Conservation (phyloP, 441 rosid species). For the Erysimum cheiri region DNA sequence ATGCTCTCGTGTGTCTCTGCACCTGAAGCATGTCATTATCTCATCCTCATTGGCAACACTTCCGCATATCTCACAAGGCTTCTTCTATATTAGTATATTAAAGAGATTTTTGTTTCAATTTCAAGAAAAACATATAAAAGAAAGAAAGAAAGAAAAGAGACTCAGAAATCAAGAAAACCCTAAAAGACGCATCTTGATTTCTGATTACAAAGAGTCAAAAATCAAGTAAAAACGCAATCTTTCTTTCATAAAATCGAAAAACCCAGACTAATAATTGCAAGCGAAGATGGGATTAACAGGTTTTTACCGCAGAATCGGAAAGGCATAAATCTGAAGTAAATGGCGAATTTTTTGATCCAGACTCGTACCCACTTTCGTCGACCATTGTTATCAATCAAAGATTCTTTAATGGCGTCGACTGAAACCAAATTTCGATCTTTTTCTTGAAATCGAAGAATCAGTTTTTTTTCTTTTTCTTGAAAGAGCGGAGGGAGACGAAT, state of each 20-base stretch:
- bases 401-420: conserved; percentile 7
- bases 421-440: conserved; percentile 13
- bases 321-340: background rate
- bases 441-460: conserved; percentile 12
- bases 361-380: background rate
- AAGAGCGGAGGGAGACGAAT: conserved; percentile 1
- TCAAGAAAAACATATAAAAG: background rate
- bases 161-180: background rate
- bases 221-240: background rate
- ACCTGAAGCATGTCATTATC: conserved; percentile 2
- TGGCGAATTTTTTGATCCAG: background rate
- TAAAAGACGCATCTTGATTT: conserved; percentile 3
- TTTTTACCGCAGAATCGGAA: background rate
- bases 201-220: background rate
- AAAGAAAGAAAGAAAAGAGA: background rate
- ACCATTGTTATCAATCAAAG: conserved; percentile 13
- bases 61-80: conserved; percentile 25
- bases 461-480: background rate
- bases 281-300: background rate
- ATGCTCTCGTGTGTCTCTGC: conserved; percentile 21
- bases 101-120: background rate
- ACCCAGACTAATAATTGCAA: background rate
- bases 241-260: background rate
- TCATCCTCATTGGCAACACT: background rate
- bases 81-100: background rate